Evolutionary conservation across 2,329 filamentous ascomycete genomes (phyloP).

Genomic region (Metarhizium sp.): DNA sequence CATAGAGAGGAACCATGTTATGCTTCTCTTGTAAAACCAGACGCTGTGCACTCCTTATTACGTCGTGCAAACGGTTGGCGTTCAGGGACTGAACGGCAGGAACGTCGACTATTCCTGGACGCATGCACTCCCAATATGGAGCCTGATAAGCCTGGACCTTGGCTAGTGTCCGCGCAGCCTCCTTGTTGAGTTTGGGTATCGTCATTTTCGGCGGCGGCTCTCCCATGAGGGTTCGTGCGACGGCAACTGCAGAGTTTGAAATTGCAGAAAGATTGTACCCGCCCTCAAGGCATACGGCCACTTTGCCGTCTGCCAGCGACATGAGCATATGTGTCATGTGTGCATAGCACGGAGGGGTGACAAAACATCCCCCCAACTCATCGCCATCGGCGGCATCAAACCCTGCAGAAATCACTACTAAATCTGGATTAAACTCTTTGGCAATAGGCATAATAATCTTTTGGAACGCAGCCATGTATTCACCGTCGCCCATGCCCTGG

Average conservation of each 20-base stretch:
- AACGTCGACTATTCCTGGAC: conserved; percentile 52
- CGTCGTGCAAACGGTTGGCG: conserved; percentile 62
- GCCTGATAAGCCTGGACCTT: conserved; percentile 53
- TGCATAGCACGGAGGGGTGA: conserved; percentile 83
- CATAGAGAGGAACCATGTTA: conserved; percentile 70
- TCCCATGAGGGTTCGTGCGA: conserved; percentile 89
- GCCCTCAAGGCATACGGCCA: conserved; percentile 89
- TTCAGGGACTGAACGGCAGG: conserved; percentile 41
- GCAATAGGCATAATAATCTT: conserved; percentile 95
- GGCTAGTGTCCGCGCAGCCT: conserved; percentile 46
- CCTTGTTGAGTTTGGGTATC: conserved; percentile 46
- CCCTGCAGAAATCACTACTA: conserved; percentile 90
- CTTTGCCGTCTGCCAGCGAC: conserved; percentile 80
- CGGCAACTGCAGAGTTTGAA: conserved; percentile 82
- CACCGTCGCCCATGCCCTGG: conserved; percentile 85
- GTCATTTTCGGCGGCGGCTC: conserved; percentile 66
- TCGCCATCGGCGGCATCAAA: conserved; percentile 95
- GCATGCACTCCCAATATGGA: conserved; percentile 81
- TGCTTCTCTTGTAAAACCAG: conserved; percentile 61
- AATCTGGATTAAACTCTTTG: conserved; percentile 83
- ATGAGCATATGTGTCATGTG: conserved; percentile 99
- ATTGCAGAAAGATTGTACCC: conserved; percentile 94
- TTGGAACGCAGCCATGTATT: conserved; percentile 95
- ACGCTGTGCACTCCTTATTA: conserved; percentile 70
- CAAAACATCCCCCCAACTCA: conserved; percentile 84